These are phyloP conservation scores for Guillardia theta DNA, from an alignment of 78 protist genomes.

Conservation along the genomic window DNA sequence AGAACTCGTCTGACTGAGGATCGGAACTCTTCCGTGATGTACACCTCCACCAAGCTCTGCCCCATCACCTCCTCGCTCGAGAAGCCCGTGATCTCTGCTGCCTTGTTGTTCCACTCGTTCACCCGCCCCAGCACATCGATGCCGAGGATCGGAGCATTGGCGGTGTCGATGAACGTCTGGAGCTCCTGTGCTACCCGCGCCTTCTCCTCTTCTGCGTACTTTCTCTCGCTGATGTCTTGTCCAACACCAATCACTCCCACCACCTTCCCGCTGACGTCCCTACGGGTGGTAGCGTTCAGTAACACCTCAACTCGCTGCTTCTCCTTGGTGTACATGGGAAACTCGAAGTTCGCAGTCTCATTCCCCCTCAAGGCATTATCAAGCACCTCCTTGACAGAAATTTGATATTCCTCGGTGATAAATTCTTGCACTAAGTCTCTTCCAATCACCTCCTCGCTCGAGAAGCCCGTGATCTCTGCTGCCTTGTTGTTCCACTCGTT, in stretches of 20 bases:
- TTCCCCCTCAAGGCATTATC: not conserved
- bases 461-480: not conserved
- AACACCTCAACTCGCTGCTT: not conserved
- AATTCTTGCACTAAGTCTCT: not conserved
- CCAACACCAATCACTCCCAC: not conserved
- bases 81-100: not conserved
- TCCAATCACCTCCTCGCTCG: not conserved
- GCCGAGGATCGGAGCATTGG: not conserved
- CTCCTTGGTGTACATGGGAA: slow-evolving; percentile 10
- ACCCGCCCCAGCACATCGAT: not conserved
- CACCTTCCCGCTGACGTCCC: not conserved
- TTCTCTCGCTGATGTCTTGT: not conserved
- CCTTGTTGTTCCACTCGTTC: not conserved
- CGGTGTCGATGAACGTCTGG: not conserved
- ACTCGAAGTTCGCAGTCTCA: slow-evolving; percentile 28
- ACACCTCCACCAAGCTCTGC: not conserved
- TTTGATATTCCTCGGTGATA: not conserved
- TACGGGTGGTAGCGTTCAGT: not conserved
- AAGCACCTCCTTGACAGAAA: not conserved
- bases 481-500: slow-evolving; percentile 25
- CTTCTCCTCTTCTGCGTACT: not conserved
- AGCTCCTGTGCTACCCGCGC: not conserved
- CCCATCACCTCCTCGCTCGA: not conserved
- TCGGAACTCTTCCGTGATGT: slow-evolving; percentile 1
- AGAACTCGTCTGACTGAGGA: not conserved